Evolutionary conservation across 2,329 filamentous ascomycete genomes (phyloP), one percentile per base, ranked within the genome.

Genomic region (Dryadomyces quercivorus): DNA sequence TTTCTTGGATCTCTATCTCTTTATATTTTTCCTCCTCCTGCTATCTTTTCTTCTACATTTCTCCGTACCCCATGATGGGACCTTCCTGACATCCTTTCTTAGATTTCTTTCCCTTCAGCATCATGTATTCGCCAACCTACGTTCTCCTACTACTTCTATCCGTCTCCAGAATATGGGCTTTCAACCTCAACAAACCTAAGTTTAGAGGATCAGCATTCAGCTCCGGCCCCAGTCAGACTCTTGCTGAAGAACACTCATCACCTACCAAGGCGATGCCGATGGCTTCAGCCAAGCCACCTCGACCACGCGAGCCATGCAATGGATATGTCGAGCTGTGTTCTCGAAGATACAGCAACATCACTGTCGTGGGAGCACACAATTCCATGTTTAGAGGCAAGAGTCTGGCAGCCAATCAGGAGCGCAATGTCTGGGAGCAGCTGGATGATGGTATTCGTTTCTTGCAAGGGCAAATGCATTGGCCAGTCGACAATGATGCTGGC

Each of bases 321-420:
- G 82, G 82, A 66, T 82, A 87, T 61, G 70, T 84, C 22, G 86
- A 92, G 67, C 82, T 93, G 62, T 94, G 88, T 72, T 70, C 69
- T 6, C 80, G 87, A 56, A 83, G 81, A 61, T 94, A 90, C 69
- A 82, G 84, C 74, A 91, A 93, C 66, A 84, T 93, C 67, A 91
- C 87, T 55, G 76, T 86, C 62, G 78, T 94, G 1, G 82, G 79
- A 20, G 82, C 84, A 18, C 88, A 94, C 71, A 94, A 94, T 72
- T 88, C 86, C 45, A 86, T 87, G 12, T 94, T 94, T 65, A 76
- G 84, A 44, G 66, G 75, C 16, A 85, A 85, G 61, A 91, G 86
- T 66, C 78, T 84, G 10, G 88, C 83, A 15, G 79, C 85, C 54
- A 94, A 94, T 68, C 88, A 94, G 70, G 74, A 75, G 31, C 74